Base-by-base conservation (phyloP, 225 moss, liverwort and hornwort species). In the Climacium dendroides region DNA sequence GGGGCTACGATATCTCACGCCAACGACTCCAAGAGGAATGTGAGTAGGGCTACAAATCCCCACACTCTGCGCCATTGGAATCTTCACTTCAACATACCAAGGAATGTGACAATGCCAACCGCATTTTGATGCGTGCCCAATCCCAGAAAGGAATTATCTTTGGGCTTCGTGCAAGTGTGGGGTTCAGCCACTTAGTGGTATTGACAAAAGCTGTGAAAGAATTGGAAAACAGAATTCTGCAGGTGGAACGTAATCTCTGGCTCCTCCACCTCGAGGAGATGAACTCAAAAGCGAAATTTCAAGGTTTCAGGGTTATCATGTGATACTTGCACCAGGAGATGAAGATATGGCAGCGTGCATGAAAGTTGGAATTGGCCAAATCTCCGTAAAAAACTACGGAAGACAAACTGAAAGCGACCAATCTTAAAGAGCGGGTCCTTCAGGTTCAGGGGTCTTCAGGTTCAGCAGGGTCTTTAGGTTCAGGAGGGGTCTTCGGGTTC, bases 31-130 rank as follows among this genome's bases (percentile, higher is more conserved):
- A 71, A 57, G 84, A 71, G 86, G 66, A 76, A 78, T 76, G 45
- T 76, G 85, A 52, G 83, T 47, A 47, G 89, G 86, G 54, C 83
- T 78, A 47, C 87, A 77, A 83, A 91, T 59, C 53, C 87, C 91
- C 83, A 62, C 58, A 78, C 87, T 53, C 53, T 87, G 80, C 80
- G 89, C 89, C 93, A 93, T 93, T 85, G 54, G 34, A 66, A 45
- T 74, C 78, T 48, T 70, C 39, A 65, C 58, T 63, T 74, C n/a
- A 24, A 50, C 84, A 72, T 85, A 79, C 48, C 29, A 29, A 75
- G 35, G 53, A 80, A 50, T 24, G 30, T 66, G 79, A 26, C 65
- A 52, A 39, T 26, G 37, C 84, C 32, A 47, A 45, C 19, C 32
- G 35, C 60, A 85, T 60, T 80, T 72, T 34, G 55, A 78, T 48